Base-by-base conservation (phyloP, 2,329 filamentous ascomycete species). In the Incumbomyces delicatus region DNA sequence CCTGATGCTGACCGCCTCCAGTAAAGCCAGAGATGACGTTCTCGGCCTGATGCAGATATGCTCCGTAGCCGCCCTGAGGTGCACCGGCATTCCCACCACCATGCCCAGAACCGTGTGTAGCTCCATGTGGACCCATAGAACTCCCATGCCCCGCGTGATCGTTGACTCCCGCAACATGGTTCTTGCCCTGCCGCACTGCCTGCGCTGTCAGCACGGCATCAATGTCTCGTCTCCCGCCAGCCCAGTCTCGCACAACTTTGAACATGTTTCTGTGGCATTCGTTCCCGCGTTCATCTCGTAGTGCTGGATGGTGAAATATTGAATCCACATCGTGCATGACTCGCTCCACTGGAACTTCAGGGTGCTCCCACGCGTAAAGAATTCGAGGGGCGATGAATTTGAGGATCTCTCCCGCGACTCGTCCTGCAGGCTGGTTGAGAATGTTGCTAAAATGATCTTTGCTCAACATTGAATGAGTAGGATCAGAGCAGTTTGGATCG, bases 191-290 rank as follows among this genome's bases (percentile, higher is more conserved):
- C 59, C 80, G 83, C 49, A 98, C 92, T 6, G 85, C 87, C 45
- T 94, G 81, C 0, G 88, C 87, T 40, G 79, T 83, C 8, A 98
- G 75, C n/a, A 92, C 60, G 44, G 78, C 70, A 60, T 94, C 82
- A 14, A 96, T 71, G 43, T 80, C 75, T 44, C 78, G 70, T 3
- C 76, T 76, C 36, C 80, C 79, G 51, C 83, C 80, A 2, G 80
- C 73, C 90, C 90, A 98, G 49, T 77, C 74, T 58, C 85, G 77
- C 2, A 98, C 87, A 0, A 85, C 87, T 46, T 80, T 75, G 67
- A 86, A 96, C 92, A 98, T 98, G 44, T 81, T 81, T 37, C 78
- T 76, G 54, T 96, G 92, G 22, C 92, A 81, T 61, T 94, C 85
- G 48, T 85, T 70, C 12, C 33, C 14, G 47, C 74, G 72, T 46